Evolutionary conservation across 305 asterid genomes (phyloP).

Genomic region (Rubia peregrina): DNA sequence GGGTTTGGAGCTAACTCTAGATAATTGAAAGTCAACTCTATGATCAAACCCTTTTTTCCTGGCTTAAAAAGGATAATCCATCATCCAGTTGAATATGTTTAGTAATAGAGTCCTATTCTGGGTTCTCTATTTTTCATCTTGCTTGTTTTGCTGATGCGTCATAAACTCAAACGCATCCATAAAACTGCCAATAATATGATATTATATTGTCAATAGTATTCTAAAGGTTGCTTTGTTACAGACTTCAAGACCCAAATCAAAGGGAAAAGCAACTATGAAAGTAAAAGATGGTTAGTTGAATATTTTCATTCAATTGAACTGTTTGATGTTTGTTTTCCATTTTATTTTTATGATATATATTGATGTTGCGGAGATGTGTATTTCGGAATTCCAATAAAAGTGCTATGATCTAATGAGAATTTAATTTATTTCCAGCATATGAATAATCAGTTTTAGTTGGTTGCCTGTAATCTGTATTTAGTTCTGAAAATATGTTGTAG

Average conservation of each 20-base stretch:
- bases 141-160: not conserved
- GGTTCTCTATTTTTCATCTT: not conserved
- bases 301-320: constrained; percentile 16
- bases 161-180: not conserved
- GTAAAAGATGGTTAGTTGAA: constrained; percentile 18
- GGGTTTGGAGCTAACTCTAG: not conserved
- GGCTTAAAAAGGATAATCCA: not conserved
- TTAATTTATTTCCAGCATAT: not conserved
- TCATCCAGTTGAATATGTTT: constrained; percentile 9
- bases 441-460: not conserved
- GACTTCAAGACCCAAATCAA: constrained; percentile 24
- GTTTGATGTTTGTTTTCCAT: constrained; percentile 11
- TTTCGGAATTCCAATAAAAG: not conserved
- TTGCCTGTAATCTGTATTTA: not conserved
- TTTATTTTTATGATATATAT: constrained; percentile 14
- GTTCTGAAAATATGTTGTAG: not conserved
- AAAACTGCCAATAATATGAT: not conserved
- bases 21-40: not conserved
- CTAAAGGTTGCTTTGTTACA: constrained; percentile 20
- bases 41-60: not conserved
- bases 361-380: not conserved
- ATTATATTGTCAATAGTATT: not conserved
- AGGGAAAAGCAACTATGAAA: constrained; percentile 26
- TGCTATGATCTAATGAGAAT: not conserved
- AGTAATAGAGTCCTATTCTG: not conserved